Evolutionary conservation across 768 basidiomycete species (phyloP), one percentile per base, ranked within the genome.

Genomic region (Boletus pseudo-olivaceus): DNA sequence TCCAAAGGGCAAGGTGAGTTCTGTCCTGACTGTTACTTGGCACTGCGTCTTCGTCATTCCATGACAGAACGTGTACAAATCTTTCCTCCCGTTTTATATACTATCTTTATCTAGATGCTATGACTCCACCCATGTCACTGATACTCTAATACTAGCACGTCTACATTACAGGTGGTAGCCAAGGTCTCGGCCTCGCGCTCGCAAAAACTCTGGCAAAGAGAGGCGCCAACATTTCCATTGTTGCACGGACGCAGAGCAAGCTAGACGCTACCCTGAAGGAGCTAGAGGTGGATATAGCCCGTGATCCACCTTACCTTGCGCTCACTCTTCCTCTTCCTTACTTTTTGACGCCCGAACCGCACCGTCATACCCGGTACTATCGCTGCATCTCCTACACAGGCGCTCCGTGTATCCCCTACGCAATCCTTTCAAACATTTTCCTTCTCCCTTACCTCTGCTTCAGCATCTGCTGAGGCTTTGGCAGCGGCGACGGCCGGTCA

Each of bases 191-290:
- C 1, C 78, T 92, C 2, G 79, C 83, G 0, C 73, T 95, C 8
- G 88, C 92, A 1, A 75, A 79, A 29, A 72, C 86, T 15, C 76
- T 96, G 2, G 80, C 81, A 14, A 72, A 75, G 55, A 76, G 75
- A 54, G 93, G 94, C 0, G 91, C 93, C 0, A 78, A 91, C 57
- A 85, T 95, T 4, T 90, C 89, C 7, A 91, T 95, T 55, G 87
- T 95, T 10, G 93, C 92, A 7, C 78, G 92, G 12, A 83, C 87
- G 48, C 77, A 87, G 62, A 75, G 74, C 42, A 83, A 80, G 54
- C 72, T 94, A 11, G 77, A 82, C 49, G 73, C 70, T 15, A 88
- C 91, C 0, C 62, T 89, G 23, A 72, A 69, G 32, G 72, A 78
- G 41, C 68, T 95, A 27, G 84, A 93, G 78, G 92, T 88, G 50